Conservation (phyloP, 805 yeast genomes). For the Lipomyces orientalis region DNA sequence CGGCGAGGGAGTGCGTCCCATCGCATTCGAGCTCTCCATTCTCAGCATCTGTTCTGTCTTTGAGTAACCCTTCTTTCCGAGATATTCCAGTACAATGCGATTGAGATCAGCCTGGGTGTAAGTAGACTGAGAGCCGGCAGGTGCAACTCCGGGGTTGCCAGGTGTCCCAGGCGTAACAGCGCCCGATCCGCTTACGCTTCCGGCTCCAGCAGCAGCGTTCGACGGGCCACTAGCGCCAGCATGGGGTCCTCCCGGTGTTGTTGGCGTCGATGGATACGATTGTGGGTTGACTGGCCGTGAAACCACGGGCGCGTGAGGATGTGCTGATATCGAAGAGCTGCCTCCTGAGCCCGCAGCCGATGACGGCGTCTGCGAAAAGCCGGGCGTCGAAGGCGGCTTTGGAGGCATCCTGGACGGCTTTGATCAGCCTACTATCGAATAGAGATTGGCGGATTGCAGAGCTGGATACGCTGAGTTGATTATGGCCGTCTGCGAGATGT, state of each 20-base stretch:
- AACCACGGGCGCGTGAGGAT: neutral
- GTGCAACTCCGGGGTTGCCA: neutral
- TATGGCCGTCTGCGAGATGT: neutral
- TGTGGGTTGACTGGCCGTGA: neutral
- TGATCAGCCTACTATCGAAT: neutral
- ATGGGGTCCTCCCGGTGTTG: neutral
- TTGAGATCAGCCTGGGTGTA: conserved; percentile 83
- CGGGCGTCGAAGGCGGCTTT: conserved; percentile 28
- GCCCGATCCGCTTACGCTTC: conserved; percentile 5
- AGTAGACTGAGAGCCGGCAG: neutral
- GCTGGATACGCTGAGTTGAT: neutral
- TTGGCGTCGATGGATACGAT: conserved; percentile 9
- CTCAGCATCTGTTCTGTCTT: conserved; percentile 93
- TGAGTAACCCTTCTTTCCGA: conserved; percentile 91
- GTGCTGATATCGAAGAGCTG: neutral
- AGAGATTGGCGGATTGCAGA: neutral
- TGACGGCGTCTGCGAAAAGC: conserved; percentile 14
- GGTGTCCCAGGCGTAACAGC: neutral
- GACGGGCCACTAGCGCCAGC: neutral
- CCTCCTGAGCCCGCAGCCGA: neutral
- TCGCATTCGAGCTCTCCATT: conserved; percentile 60
- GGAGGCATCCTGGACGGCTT: conserved; percentile 22
- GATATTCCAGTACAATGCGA: conserved; percentile 87
- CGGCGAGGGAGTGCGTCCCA: conserved; percentile 33
- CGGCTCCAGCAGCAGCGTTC: neutral